Percentiles rank a stretch among this genome's conserved stretches.
Conservation (phyloP, 2,329 filamentous ascomycete species). For the Xylaria hypoxylon region DNA sequence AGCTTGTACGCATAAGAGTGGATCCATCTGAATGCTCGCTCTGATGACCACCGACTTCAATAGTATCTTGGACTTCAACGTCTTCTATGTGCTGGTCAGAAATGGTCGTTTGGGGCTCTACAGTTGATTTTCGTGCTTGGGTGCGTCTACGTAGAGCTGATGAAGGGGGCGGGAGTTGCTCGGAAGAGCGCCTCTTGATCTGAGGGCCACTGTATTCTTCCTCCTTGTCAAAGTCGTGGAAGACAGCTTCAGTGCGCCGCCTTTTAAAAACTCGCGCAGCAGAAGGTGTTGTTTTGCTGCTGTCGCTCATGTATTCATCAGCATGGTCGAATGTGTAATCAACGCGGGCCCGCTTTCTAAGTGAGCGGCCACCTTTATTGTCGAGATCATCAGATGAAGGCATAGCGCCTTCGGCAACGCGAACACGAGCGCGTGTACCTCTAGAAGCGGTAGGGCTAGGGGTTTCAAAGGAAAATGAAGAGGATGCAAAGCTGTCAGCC, state of each 20-base stretch:
- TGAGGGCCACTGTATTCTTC: constrained; percentile 43
- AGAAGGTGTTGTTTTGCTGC: constrained; percentile 44
- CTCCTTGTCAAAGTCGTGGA: constrained; percentile 44
- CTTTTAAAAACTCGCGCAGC: constrained; percentile 48
- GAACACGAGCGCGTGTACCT: constrained; percentile 59
- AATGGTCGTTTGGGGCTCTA: constrained; percentile 47
- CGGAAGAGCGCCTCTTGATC: constrained; percentile 49
- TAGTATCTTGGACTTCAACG: constrained; percentile 67
- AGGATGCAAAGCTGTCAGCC: constrained; percentile 40
- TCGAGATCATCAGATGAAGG: constrained; percentile 60
- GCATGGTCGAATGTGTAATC: constrained; percentile 68
- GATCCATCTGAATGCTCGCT: constrained; percentile 51
- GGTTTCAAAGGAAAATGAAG: constrained; percentile 46
- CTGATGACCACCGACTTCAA: constrained; percentile 64
- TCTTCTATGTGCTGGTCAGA: constrained; percentile 53
- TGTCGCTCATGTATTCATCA: constrained; percentile 57
- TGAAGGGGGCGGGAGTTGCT: constrained; percentile 47
- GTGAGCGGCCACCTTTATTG: constrained; percentile 68
- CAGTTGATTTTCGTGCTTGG: constrained; percentile 45
- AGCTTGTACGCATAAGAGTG: constrained; percentile 50
- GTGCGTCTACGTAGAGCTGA: constrained; percentile 44
- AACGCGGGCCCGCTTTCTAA: constrained; percentile 67
- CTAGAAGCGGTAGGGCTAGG: constrained; percentile 49
- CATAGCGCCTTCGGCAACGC: constrained; percentile 54
- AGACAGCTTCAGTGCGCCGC: constrained; percentile 46